Conservation (phyloP, 208 protist species). For the Wallacemonas sp. region DNA sequence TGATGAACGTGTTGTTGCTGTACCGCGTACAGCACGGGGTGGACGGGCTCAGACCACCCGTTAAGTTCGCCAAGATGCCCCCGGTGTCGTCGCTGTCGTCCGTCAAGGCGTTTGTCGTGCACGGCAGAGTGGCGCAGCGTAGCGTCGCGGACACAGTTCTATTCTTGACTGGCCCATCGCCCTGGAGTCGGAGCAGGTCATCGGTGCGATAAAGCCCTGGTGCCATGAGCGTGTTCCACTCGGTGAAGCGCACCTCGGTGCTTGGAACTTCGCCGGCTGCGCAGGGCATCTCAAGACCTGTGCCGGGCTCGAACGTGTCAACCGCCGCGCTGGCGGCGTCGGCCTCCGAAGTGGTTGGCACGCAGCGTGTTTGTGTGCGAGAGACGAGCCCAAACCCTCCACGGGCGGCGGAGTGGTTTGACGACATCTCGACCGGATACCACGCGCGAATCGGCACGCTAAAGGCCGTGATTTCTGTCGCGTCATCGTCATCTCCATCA, state of each 20-base stretch:
- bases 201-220: conserved; percentile 29
- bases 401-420: neutral
- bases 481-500: neutral
- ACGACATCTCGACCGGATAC: conserved; percentile 10
- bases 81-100: no score
- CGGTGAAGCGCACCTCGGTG: neutral
- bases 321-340: neutral
- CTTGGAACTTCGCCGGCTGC: neutral
- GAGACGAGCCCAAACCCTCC: neutral
- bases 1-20: conserved; percentile 47
- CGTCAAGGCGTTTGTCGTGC: conserved; percentile 31
- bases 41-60: conserved; percentile 38
- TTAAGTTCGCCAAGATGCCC: neutral
- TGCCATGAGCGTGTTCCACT: conserved; percentile 37
- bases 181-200: neutral
- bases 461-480: neutral
- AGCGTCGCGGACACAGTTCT: neutral
- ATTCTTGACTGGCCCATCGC: no score
- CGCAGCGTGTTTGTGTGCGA: neutral
- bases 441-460: conserved; percentile 5
- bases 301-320: neutral
- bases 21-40: conserved; percentile 34
- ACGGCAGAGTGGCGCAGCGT: conserved; percentile 31
- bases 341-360: neutral
- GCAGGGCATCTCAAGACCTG: neutral